Conservation (phyloP, 495 filamentous ascomycete species). For the Penicillium manginii region DNA sequence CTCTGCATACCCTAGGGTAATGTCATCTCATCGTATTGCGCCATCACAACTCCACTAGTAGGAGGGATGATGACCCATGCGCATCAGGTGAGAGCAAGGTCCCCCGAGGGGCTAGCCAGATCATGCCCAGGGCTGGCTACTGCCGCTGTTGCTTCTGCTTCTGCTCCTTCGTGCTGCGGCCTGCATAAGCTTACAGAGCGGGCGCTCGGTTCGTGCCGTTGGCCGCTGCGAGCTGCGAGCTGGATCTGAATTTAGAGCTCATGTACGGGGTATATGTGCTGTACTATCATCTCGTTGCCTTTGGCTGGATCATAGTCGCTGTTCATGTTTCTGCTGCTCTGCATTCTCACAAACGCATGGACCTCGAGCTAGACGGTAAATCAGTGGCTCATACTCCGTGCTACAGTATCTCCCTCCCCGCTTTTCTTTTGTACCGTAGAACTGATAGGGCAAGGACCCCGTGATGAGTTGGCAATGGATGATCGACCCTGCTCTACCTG, state of each 20-base stretch:
- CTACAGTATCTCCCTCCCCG: background rate
- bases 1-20: background rate
- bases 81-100: background rate
- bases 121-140: background rate
- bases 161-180: background rate
- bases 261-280: too few relatives aligned
- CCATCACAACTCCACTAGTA: background rate
- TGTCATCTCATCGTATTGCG: conserved; percentile 10
- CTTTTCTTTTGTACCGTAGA: background rate
- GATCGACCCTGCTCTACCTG: background rate
- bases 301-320: too few relatives aligned
- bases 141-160: background rate
- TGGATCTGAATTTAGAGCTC: background rate
- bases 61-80: background rate
- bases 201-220: conserved; percentile 26
- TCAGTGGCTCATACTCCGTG: background rate
- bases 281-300: too few relatives aligned
- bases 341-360: background rate
- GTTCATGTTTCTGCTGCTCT: too few relatives aligned
- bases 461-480: background rate
- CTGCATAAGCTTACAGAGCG: conserved; percentile 10
- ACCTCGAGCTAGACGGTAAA: background rate
- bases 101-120: background rate
- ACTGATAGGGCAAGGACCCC: conserved; percentile 1
- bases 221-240: conserved; percentile 5